phyloP scores from a whole-genome alignment of 305 asterid species.

The Fraxinus angustifolia region DNA sequence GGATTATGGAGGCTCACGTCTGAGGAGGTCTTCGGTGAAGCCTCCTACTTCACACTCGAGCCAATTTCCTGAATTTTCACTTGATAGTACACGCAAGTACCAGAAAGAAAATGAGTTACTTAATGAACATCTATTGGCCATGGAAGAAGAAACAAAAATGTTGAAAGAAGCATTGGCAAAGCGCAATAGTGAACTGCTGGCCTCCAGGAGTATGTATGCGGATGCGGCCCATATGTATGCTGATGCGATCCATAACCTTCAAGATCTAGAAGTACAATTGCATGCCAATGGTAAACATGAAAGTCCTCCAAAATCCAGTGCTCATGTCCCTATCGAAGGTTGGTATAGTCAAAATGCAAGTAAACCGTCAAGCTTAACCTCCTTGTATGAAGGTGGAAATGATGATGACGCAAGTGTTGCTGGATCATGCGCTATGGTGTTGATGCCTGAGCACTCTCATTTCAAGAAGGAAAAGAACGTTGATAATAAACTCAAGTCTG shows the following conservation, averaged over 20 bases:
- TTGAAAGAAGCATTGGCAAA: constrained; percentile 88
- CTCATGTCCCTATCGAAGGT: constrained; percentile 38
- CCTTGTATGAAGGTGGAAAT: constrained; percentile 81
- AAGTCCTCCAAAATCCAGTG: constrained; percentile 39
- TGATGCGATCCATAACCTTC: constrained; percentile 69
- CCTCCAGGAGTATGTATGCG: constrained; percentile 65
- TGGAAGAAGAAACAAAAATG: constrained; percentile 98
- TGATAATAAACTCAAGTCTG: constrained; percentile 58
- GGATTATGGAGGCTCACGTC: constrained; percentile 68
- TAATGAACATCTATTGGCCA: constrained; percentile 65
- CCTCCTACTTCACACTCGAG: constrained; percentile 58
- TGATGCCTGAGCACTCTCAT: constrained; percentile 54
- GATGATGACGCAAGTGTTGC: constrained; percentile 64
- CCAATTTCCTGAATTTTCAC: constrained; percentile 55
- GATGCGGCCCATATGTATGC: constrained; percentile 64
- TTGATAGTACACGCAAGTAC: constrained; percentile 57
- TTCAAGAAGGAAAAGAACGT: constrained; percentile 59
- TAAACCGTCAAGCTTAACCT: constrained; percentile 60
- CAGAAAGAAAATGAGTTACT: constrained; percentile 72
- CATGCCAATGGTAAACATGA: constrained; percentile 52
- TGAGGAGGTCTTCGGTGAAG: constrained; percentile 72
- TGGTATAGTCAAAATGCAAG: constrained; percentile 38
- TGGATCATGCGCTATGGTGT: constrained; percentile 63
- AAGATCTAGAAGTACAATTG: constrained; percentile 63
- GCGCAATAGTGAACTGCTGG: constrained; percentile 83